Conservation (phyloP, 164 flowering plant genomes). For the Euptelea pleiosperma region DNA sequence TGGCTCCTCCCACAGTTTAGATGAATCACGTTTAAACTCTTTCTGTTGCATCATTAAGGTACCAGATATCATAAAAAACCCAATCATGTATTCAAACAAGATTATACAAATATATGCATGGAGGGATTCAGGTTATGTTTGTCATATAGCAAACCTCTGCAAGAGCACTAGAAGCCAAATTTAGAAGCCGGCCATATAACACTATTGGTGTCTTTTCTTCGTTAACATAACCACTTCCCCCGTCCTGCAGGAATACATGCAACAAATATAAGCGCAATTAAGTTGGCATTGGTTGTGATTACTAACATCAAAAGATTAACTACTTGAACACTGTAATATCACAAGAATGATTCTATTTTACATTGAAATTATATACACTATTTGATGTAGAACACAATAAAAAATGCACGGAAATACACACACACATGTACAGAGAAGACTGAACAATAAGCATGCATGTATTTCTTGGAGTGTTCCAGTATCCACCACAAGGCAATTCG, state of each 20-base stretch:
- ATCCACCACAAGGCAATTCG: no score
- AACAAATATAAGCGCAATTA: conserved; percentile 6
- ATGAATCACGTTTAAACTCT: conserved; percentile 38
- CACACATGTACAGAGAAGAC: no score
- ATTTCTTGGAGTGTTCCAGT: no score
- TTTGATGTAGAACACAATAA: no score
- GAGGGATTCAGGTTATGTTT: background rate
- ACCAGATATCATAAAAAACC: background rate
- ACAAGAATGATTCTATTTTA: no score
- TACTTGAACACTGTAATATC: background rate
- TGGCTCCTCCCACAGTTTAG: conserved; percentile 63
- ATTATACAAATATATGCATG: background rate
- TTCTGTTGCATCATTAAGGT: conserved; percentile 34
- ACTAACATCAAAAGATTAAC: no score
- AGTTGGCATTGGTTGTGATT: no score
- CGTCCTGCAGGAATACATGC: conserved; percentile 25
- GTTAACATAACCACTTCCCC: conserved; percentile 8
- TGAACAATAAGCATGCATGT: no score
- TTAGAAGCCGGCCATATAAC: conserved; percentile 64
- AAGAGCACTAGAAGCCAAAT: conserved; percentile 64
- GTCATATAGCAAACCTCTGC: conserved; percentile 38
- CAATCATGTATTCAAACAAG: background rate
- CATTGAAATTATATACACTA: no score
- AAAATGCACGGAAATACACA: no score
- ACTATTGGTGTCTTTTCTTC: conserved; percentile 33